Base-by-base conservation (phyloP, 495 filamentous ascomycete genomes). In the Aspergillus steynii region DNA sequence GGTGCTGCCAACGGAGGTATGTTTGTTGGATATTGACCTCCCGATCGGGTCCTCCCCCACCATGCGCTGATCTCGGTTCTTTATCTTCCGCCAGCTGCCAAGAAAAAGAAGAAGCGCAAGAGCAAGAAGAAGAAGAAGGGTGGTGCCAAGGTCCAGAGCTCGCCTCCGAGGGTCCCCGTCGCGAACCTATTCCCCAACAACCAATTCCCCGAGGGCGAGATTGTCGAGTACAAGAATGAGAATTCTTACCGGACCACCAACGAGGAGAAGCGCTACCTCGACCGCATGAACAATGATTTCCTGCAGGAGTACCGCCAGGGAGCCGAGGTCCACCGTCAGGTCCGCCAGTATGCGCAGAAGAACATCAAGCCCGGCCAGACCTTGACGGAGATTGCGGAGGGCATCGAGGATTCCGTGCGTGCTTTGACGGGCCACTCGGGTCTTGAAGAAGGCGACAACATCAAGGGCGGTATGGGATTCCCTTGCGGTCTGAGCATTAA, bases 321-420 rank as follows among this genome's bases (percentile, higher is more conserved):
- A 58, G 90, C 92, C 34, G 93, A 97, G 75, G 84, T 90, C 10
- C 93, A 97, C 68, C 88, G 93, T 53, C 92, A 97, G 75, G 89
- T 92, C 57, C 90, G 93, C 65, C 86, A 90, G 68, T 92, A 88
- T 82, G 91, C 87, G 9, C 88, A 91, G 77, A 86, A 88, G 72
- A 86, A 81, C 65, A 89, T 92, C 72, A 90, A 90, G 76, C 93
- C 93, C 3, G 93, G 93, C 54, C 82, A 90, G 78, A 85, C 85
- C 26, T 76, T 97, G 73, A 91, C 83, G 15, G 86, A 92, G 64
- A 90, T 97, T 67, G 90, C 92, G 53, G 84, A 94, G 61, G 89
- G 88, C 10, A 95, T 97, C 58, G 93, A 97, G 70, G 86, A 95
- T 70, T 82, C 87, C 50, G 90, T 96, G 32, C 85, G 93, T 62